A percentile compares a stretch with the other conserved stretches of the same genome.
Conservation (phyloP, 2,329 filamentous ascomycete genomes). For the Lojkania enalia region DNA sequence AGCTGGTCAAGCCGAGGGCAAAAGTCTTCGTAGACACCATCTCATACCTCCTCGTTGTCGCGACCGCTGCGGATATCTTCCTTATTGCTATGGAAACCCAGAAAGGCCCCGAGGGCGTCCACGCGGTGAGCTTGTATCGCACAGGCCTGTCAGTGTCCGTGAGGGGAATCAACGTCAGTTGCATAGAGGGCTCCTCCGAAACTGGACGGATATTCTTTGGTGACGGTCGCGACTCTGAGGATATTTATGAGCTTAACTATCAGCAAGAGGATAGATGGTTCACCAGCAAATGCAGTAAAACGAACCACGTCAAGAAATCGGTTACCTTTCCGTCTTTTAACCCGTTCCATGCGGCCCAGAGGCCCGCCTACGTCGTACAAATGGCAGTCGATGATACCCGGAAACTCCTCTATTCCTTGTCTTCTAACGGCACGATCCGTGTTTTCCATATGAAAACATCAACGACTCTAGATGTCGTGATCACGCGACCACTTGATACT, state of each 20-base stretch:
- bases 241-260: slow-evolving; percentile 92
- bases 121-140: slow-evolving; percentile 78
- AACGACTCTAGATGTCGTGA: slow-evolving; percentile 56
- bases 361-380: slow-evolving; percentile 68
- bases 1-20: slow-evolving; percentile 78
- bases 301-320: slow-evolving; percentile 80
- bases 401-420: slow-evolving; percentile 88
- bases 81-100: slow-evolving; percentile 78
- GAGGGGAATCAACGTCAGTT: slow-evolving; percentile 73
- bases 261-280: slow-evolving; percentile 99
- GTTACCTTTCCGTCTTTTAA: slow-evolving; percentile 61
- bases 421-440: slow-evolving; percentile 82
- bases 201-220: slow-evolving; percentile 93
- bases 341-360: slow-evolving; percentile 29
- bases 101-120: slow-evolving; percentile 67
- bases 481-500: slow-evolving; percentile 57
- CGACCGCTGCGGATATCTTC: slow-evolving; percentile 81
- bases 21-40: slow-evolving; percentile 88
- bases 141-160: slow-evolving; percentile 83
- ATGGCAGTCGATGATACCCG: slow-evolving; percentile 88
- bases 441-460: slow-evolving; percentile 81
- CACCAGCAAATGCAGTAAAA: slow-evolving; percentile 80
- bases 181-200: slow-evolving; percentile 75
- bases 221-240: slow-evolving; percentile 71
- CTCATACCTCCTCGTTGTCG: slow-evolving; percentile 85